Percentiles rank a stretch among this genome's conserved stretches.
Evolutionary conservation across 768 basidiomycete species (phyloP).

Genomic region (Mycena indigotica): DNA sequence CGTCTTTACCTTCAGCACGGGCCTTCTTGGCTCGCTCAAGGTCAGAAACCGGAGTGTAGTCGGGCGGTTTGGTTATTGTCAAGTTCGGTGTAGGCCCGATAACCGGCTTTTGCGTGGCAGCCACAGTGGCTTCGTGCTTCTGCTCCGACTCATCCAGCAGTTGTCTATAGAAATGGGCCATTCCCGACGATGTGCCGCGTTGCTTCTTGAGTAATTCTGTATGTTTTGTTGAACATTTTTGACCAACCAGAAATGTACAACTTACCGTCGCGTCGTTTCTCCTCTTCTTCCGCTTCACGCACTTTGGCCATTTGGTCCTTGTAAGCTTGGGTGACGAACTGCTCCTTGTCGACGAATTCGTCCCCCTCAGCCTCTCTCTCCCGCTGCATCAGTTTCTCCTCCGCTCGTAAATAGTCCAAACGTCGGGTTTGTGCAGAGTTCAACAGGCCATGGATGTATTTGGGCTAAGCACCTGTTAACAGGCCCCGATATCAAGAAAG

Average conservation of each 20-base stretch:
- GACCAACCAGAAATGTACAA: constrained; percentile 7
- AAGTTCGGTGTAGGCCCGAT: constrained; percentile 66
- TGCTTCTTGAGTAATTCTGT: constrained; percentile 67
- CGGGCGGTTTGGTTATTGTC: constrained; percentile 73
- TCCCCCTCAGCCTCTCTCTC: constrained; percentile 94
- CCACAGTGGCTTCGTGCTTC: constrained; percentile 84
- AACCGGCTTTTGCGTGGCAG: constrained; percentile 64
- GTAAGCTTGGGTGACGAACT: constrained; percentile 98
- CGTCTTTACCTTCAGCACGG: constrained; percentile 72
- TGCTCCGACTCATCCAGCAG: constrained; percentile 78
- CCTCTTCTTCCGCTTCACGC: constrained; percentile 89
- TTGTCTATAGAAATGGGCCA: constrained; percentile 83
- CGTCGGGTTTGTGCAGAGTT: constrained; percentile 82
- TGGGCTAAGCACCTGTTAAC: constrained; percentile 62
- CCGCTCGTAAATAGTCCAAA: constrained; percentile 87
- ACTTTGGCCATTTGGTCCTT: constrained; percentile 96
- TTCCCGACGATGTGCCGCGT: constrained; percentile 62
- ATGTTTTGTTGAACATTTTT: constrained; percentile 22
- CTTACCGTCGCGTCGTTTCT: constrained; percentile 83
- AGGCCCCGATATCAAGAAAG: not conserved
- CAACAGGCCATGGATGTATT: constrained; percentile 85
- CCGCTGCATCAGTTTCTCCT: constrained; percentile 95
- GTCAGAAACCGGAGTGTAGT: constrained; percentile 68
- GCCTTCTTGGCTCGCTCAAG: constrained; percentile 72
- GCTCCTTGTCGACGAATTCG: constrained; percentile 90